Conservation (phyloP, 208 protist genomes). For the Trypanosoma avium region DNA sequence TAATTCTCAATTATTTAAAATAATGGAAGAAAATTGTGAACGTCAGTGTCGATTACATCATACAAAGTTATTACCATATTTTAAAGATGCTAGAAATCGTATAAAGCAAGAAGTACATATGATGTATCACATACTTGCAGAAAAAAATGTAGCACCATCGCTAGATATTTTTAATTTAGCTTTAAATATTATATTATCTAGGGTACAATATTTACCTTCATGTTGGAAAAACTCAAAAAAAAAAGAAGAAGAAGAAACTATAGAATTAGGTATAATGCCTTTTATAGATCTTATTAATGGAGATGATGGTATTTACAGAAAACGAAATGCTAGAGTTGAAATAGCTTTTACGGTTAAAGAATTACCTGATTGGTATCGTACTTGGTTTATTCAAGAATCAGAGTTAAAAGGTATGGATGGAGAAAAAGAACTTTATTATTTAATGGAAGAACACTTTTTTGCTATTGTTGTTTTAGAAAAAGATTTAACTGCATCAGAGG, state of each 20-base stretch:
- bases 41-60: slow-evolving; percentile 69
- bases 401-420: slow-evolving; percentile 32
- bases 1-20: slow-evolving; percentile 31
- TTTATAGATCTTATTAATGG: slow-evolving; percentile 83
- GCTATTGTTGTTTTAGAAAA: slow-evolving; percentile 55
- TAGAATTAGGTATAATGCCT: slow-evolving; percentile 78
- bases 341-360: slow-evolving; percentile 54
- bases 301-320: slow-evolving; percentile 34
- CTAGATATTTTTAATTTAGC: slow-evolving; percentile 51
- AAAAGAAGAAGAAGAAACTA: background rate
- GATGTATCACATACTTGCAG: slow-evolving; percentile 41
- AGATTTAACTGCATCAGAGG: slow-evolving; percentile 56
- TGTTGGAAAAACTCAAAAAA: too few species aligned
- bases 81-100: slow-evolving; percentile 27
- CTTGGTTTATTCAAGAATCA: slow-evolving; percentile 37
- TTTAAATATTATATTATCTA: slow-evolving; percentile 61
- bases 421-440: slow-evolving; percentile 24
- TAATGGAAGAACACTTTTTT: slow-evolving; percentile 62
- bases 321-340: slow-evolving; percentile 71
- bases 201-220: slow-evolving; percentile 50
- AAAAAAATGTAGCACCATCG: slow-evolving; percentile 48
- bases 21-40: slow-evolving; percentile 37
- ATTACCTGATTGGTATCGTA: slow-evolving; percentile 66
- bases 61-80: slow-evolving; percentile 56
- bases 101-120: slow-evolving; percentile 47